Percentiles rank a stretch among this genome's conserved stretches.
phyloP scores from a whole-genome alignment of 1,139 yeast genomes.

The Chernovozyma sophiae-reginae region DNA sequence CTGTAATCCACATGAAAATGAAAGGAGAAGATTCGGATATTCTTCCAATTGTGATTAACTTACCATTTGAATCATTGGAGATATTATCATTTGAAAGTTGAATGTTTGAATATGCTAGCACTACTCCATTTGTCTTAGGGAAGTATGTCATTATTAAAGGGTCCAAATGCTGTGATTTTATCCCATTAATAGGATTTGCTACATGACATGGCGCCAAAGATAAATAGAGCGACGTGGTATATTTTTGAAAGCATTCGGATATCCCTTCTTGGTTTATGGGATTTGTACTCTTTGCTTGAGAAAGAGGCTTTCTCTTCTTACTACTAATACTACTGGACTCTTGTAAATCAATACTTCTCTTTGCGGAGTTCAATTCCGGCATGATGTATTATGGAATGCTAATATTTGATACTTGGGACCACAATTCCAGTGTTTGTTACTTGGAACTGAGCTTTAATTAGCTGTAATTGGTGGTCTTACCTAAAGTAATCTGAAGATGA shows the following conservation, averaged over 20 bases:
- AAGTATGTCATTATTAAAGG: conserved; percentile 83
- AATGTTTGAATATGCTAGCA: conserved; percentile 71
- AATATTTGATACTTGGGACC: too few relatives aligned
- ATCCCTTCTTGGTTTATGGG: conserved; percentile 35
- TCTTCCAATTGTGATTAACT: conserved; percentile 33
- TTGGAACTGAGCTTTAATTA: too few relatives aligned
- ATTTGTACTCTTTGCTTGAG: conserved; percentile 29
- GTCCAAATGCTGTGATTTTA: conserved; percentile 83
- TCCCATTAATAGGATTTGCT: conserved; percentile 67
- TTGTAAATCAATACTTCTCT: not conserved
- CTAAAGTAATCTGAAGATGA: not conserved
- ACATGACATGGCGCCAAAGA: conserved; percentile 82
- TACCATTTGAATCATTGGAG: conserved; percentile 25
- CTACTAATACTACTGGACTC: not conserved
- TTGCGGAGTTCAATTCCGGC: not conserved
- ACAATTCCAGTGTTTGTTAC: too few relatives aligned
- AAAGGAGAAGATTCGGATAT: conserved; percentile 83
- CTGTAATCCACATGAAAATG: conserved; percentile 80
- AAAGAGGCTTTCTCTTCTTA: conserved; percentile 18
- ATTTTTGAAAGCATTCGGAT: conserved; percentile 62
- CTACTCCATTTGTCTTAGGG: conserved; percentile 72
- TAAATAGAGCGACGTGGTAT: conserved; percentile 65
- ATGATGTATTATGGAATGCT: too few relatives aligned
- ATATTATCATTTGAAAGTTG: conserved; percentile 32
- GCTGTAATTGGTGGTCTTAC: too few relatives aligned